A percentile compares a stretch with the other conserved stretches of the same genome.
These are phyloP conservation scores for Blastocystis sp. DNA, from an alignment of 352 stramenopile species.

Conservation along the genomic window DNA sequence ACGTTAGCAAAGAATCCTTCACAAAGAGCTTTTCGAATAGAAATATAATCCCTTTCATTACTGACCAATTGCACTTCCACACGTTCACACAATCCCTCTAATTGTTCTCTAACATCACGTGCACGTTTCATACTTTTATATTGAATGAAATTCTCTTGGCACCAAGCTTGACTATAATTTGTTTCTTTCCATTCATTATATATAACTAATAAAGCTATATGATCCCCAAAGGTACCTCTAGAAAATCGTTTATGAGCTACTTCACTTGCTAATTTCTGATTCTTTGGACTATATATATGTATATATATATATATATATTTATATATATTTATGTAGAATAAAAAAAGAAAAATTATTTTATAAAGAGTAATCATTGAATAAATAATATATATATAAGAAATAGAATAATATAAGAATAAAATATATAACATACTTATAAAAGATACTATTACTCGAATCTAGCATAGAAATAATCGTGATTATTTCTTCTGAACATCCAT, in stretches of 20 bases:
- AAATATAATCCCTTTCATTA: constrained; percentile 47
- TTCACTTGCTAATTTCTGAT: constrained; percentile 90
- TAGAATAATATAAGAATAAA: too few species aligned
- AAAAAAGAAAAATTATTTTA: too few species aligned
- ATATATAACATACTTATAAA: constrained; percentile 73
- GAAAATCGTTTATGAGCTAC: constrained; percentile 93
- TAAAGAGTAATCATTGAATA: too few species aligned
- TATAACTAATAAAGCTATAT: constrained; percentile 81
- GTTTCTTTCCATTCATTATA: constrained; percentile 92
- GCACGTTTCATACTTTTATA: constrained; percentile 84
- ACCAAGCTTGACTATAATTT: constrained; percentile 86
- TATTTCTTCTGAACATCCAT: constrained; percentile 67
- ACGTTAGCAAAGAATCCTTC: constrained; percentile 99
- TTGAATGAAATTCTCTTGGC: constrained; percentile 83
- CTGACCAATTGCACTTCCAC: constrained; percentile 76
- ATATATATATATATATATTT: background rate
- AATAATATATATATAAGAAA: too few species aligned
- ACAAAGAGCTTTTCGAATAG: constrained; percentile 81
- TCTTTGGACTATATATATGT: constrained; percentile 58
- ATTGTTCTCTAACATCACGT: constrained; percentile 89
- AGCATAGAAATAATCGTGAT: constrained; percentile 93
- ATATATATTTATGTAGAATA: constrained; percentile 80
- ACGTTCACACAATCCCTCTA: constrained; percentile 89
- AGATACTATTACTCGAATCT: constrained; percentile 85
- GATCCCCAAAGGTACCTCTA: constrained; percentile 68